Conservation (phyloP, 805 yeast species). For the Lipomyces yamanashiensis region DNA sequence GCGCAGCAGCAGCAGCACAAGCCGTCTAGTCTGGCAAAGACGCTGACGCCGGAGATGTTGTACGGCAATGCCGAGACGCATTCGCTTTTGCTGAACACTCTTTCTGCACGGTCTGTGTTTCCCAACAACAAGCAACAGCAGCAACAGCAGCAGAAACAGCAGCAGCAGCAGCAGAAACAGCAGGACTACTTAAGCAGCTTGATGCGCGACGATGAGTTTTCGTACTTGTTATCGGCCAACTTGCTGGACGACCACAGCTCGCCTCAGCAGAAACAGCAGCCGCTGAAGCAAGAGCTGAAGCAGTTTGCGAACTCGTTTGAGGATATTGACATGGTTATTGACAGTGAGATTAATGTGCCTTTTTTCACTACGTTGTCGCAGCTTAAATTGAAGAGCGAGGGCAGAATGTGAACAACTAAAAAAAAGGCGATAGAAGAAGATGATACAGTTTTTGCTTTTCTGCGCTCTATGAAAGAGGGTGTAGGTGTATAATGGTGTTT, state of each 20-base stretch:
- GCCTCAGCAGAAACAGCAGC: background rate
- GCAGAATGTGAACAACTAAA: background rate
- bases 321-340: slow-evolving; percentile 1
- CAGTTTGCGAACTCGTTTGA: background rate
- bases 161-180: background rate
- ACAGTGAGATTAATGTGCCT: slow-evolving; percentile 14
- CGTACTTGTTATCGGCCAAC: slow-evolving; percentile 18
- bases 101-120: slow-evolving; percentile 24
- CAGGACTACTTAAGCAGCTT: slow-evolving; percentile 1
- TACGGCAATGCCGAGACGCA: slow-evolving; percentile 12
- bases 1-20: slow-evolving; percentile 8
- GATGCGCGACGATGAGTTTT: slow-evolving; percentile 22
- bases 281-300: background rate
- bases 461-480: background rate
- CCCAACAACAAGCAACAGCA: slow-evolving; percentile 1
- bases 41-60: slow-evolving; percentile 23
- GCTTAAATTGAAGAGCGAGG: slow-evolving; percentile 7
- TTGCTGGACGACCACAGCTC: slow-evolving; percentile 1
- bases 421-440: background rate
- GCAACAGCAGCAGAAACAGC: background rate
- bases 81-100: slow-evolving; percentile 15
- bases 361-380: slow-evolving; percentile 30
- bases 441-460: background rate
- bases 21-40: slow-evolving; percentile 9
- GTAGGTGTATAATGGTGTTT: too few species aligned